Conservation (phyloP, 2,329 filamentous ascomycete genomes). For the Cytospora piceicola region DNA sequence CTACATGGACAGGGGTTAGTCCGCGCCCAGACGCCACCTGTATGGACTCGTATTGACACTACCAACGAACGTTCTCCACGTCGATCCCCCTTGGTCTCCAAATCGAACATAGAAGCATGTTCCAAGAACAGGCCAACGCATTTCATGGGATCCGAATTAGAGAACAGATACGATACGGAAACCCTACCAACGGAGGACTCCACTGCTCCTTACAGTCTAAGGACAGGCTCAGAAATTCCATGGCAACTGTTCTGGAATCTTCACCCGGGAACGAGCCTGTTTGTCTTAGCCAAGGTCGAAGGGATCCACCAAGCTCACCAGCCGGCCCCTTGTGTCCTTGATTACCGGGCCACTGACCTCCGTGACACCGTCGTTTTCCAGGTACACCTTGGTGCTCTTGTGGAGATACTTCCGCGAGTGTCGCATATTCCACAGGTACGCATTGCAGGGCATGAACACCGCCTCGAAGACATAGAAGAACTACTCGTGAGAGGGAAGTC, state of each 20-base stretch:
- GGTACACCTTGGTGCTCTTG: constrained; percentile 40
- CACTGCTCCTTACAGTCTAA: constrained; percentile 7
- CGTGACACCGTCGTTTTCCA: constrained; percentile 44
- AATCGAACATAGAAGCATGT: background rate
- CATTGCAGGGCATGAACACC: constrained; percentile 45
- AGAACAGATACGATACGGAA: background rate
- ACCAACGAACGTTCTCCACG: background rate
- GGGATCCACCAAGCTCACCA: constrained; percentile 37
- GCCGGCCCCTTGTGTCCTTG: constrained; percentile 37
- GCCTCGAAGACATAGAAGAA: constrained; percentile 52
- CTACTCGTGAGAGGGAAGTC: constrained; percentile 46
- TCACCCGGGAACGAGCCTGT: constrained; percentile 36
- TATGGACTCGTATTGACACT: background rate
- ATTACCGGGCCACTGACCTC: constrained; percentile 40
- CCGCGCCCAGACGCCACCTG: background rate
- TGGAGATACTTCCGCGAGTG: constrained; percentile 47
- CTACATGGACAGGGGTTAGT: background rate
- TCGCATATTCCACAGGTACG: constrained; percentile 43
- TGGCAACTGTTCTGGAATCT: constrained; percentile 9
- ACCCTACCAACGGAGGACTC: background rate
- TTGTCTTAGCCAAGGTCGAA: constrained; percentile 37
- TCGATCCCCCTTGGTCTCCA: background rate
- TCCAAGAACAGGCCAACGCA: background rate
- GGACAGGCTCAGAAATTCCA: background rate
- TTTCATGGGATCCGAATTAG: background rate